A percentile compares a stretch with the other conserved stretches of the same genome.
These are phyloP conservation scores for Mycena rosella DNA, from an alignment of 768 basidiomycete species.

Conservation along the genomic window DNA sequence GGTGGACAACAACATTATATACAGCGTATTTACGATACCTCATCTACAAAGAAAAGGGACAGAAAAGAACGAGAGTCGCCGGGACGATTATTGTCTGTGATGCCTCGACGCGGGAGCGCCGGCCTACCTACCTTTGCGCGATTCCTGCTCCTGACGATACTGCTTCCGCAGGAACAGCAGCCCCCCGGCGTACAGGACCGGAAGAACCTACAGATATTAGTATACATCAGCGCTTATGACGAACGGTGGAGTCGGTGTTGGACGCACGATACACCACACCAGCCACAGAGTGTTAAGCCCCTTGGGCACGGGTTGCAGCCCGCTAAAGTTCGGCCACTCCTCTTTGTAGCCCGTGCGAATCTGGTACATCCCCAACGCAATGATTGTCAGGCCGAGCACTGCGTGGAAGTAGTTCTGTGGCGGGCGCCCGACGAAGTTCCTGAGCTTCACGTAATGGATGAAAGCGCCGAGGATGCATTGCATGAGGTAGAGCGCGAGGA, in stretches of 20 bases:
- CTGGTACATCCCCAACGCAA: constrained; percentile 64
- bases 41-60: no score
- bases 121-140: constrained; percentile 37
- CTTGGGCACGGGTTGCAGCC: constrained; percentile 52
- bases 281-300: constrained; percentile 58
- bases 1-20: no score
- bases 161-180: constrained; percentile 61
- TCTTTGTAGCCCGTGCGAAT: constrained; percentile 58
- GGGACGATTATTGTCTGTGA: no score
- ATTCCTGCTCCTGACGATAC: constrained; percentile 55
- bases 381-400: constrained; percentile 62
- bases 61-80: no score
- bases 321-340: constrained; percentile 65
- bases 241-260: not conserved
- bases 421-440: constrained; percentile 52
- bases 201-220: constrained; percentile 52
- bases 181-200: constrained; percentile 57
- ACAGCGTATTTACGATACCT: no score
- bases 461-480: constrained; percentile 65
- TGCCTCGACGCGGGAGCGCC: no score
- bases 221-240: constrained; percentile 3
- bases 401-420: constrained; percentile 72
- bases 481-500: constrained; percentile 63
- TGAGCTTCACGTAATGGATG: constrained; percentile 67
- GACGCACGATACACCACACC: constrained; percentile 62